Base-by-base conservation (phyloP, 176 grass and related monocot species). In the Triticum dicoccoides region DNA sequence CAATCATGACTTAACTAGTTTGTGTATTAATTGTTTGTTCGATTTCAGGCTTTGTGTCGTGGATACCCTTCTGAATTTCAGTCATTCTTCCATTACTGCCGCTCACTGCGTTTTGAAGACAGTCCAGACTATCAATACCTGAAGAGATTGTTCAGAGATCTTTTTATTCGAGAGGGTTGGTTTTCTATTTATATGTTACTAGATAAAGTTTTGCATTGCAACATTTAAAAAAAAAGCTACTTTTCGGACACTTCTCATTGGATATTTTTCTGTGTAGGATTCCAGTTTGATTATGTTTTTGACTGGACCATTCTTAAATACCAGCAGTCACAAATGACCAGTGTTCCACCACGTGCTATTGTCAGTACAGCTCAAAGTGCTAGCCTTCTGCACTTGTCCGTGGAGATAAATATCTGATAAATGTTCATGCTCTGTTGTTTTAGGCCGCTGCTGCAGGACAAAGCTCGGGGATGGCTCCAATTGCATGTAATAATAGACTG, bases 81-180 rank as follows among this genome's bases (percentile, higher is more conserved):
- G 81, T 81, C 88, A 11, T 97, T 94, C 66, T 97, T 97, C 73
- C 92, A 92, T 88, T 97, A 97, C 77, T 94, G 95, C 52, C 92
- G 92, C 52, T 94, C 95, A 8, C 78, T 97, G 64, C 86, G 95
- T 17, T 97, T 97, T 80, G 95, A 97, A 94, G 95, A 97, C 87
- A 97, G 92, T 42, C 95, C 90, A 68, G 95, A 97, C 86, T 97
- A 97, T 74, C 92, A 90, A 33, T 97, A 91, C 85, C 70, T 94
- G 51, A 97, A 94, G 80, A 94, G 84, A 76, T 92, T 97, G 61
- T 94, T 94, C 75, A 84, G 92, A 4, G 92, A 97, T 78, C 82
- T 97, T 77, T 94, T 97, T 82, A 92, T 97, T 84, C 90, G 84
- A 3, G 88, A 94, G 84, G 95, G 95, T 97, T 15, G 29, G 73